A percentile compares a stretch with the other conserved stretches of the same genome.
Conservation (phyloP, 2,329 filamentous ascomycete species). For the Alternaria novae-zelandiae region DNA sequence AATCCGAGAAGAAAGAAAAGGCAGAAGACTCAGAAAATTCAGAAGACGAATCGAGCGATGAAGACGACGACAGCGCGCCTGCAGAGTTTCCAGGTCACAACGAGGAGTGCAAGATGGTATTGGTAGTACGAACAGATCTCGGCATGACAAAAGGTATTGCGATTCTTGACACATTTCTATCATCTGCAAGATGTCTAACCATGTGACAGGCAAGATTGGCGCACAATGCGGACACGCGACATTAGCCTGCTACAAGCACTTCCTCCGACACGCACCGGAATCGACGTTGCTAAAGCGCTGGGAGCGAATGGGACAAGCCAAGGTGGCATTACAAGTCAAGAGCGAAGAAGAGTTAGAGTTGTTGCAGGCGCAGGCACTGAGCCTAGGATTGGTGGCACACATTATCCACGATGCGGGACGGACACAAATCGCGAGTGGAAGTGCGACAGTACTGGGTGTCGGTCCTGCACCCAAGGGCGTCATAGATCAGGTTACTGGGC, state of each 20-base stretch:
- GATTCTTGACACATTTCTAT: not conserved
- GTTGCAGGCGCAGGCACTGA: constrained; percentile 79
- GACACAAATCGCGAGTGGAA: constrained; percentile 94
- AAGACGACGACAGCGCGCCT: constrained; percentile 43
- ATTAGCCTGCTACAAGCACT: constrained; percentile 92
- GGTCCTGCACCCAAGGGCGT: constrained; percentile 78
- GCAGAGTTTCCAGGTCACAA: constrained; percentile 56
- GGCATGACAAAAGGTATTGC: constrained; percentile 91
- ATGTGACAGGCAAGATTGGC: constrained; percentile 82
- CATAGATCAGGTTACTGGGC: constrained; percentile 84
- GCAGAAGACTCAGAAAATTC: constrained; percentile 26
- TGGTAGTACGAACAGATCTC: constrained; percentile 91
- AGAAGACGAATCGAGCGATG: constrained; percentile 39
- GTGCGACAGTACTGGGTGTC: constrained; percentile 85
- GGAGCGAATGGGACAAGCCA: constrained; percentile 87
- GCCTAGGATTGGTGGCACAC: constrained; percentile 83
- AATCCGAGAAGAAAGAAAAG: constrained; percentile 9
- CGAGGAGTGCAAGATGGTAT: constrained; percentile 92
- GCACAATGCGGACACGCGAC: constrained; percentile 97
- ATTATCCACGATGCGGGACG: constrained; percentile 94
- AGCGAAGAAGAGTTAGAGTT: constrained; percentile 80
- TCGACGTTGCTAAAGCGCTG: constrained; percentile 77
- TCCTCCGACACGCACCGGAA: constrained; percentile 62
- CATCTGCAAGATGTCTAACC: not conserved
- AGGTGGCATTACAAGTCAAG: constrained; percentile 90